Evolutionary conservation across 352 stramenopile genomes (phyloP), one percentile per base, ranked within the genome.

Genomic region (Phytophthora citricola): DNA sequence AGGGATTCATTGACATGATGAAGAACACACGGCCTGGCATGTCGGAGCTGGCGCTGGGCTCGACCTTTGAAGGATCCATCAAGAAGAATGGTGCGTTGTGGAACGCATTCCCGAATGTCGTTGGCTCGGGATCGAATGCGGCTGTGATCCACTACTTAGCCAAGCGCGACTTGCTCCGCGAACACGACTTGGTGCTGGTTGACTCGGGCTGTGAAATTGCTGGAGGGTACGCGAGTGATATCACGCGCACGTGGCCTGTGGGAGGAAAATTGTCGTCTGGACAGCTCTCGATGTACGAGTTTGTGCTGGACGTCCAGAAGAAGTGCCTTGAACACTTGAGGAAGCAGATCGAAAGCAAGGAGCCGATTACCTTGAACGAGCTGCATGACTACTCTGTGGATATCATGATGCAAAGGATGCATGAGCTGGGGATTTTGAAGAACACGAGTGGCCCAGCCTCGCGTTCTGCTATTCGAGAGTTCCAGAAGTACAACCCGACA

Each of bases 401-500:
- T 27, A 65, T 92, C 26, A 90, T 95, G 78, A 87, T 83, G 29
- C 63, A 89, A 17, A 74, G 75, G 2, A 80, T 95, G 72, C 66
- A 85, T 47, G 69, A 79, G 11, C 72, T 91, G n/a, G 80, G 79
- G 4, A 85, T 95, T 39, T 52, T 95, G 17, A 83, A 75, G 44
- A 46, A 57, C 12, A 72, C 56, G 43, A 61, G 66, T 48, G 61
- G 46, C 1, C 34, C 69, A 12, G 55, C 58, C 40, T 75, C 79
- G 50, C 75, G 69, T 29, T 63, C 73, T 12, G 67, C 77, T 6
- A 63, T 87, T 44, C 67, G 60, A 12, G 79, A 91, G 58, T 89
- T 93, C 60, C 83, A 91, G 24, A 85, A 82, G 63, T 95, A 95
- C 66, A 95, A 95, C 57, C 87, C 87, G 45, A 95, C 87, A n/a